Evolutionary conservation across 2,329 filamentous ascomycete genomes (phyloP), one percentile per base, ranked within the genome.

Genomic region (Biscogniauxia sp.): DNA sequence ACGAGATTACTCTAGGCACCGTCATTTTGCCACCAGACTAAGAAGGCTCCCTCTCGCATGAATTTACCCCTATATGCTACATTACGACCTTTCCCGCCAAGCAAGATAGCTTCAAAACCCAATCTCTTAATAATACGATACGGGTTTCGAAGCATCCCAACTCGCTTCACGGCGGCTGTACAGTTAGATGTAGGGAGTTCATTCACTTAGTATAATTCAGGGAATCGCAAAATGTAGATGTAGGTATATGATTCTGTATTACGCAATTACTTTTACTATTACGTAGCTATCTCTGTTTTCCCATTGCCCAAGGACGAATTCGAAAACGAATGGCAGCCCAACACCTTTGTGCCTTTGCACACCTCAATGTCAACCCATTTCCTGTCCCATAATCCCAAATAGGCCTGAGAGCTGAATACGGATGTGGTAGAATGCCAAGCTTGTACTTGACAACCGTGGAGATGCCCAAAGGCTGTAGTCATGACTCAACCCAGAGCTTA

Each of bases 401-500:
- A 53, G 5, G 25, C 25, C 32, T 13, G 37, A 6, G 37, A 45
- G n/a, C 37, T 45, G 37, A 17, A n/a, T 5, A 7, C 5, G 11
- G 17, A 45, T 45, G 7, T 15, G 37, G 17, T 3, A 6, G 17
- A 17, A 17, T 45, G 37, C 15, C 37, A n/a, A 17, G 37, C n/a
- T n/a, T 45, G 15, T 17, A n/a, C 37, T 45, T 15, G 37, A 13
- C 13, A 45, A 45, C 4, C 13, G 37, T n/a, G 15, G 37, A 45
- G 37, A 45, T 11, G 11, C 37, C 37, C 37, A 45, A 11, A n/a
- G 37, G 37, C 17, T 6, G 37, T n/a, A 5, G 15, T 45, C 17
- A 17, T 45, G 37, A 45, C 6, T 45, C 11, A 45, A 17, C 26
- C 17, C 20, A 5, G 37, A 20, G 19, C 55, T 66, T 68, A 69